phyloP scores from a whole-genome alignment of 441 rosid genomes.

The Cnidoscolus chayamansa region DNA sequence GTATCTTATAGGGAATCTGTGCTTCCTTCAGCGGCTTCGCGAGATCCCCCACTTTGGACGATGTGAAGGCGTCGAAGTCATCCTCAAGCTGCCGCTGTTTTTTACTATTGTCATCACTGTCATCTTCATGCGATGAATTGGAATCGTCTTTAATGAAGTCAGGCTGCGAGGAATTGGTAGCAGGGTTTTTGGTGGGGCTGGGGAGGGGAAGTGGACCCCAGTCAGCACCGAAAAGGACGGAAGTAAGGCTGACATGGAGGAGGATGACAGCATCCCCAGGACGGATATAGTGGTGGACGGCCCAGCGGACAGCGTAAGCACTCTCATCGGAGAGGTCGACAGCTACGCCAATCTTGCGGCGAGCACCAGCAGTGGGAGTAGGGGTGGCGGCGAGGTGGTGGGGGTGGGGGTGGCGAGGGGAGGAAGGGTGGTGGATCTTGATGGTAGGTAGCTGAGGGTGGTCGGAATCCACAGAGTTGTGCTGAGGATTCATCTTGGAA shows the following conservation, averaged over 20 bases:
- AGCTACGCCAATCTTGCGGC: conserved; percentile 80
- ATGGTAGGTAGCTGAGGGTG: conserved; percentile 69
- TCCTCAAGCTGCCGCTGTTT: conserved; percentile 55
- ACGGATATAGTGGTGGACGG: conserved; percentile 74
- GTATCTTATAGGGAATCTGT: conserved; percentile 75
- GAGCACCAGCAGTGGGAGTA: conserved; percentile 71
- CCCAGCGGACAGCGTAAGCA: conserved; percentile 80
- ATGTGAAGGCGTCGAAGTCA: conserved; percentile 72
- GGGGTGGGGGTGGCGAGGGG: conserved; percentile 51
- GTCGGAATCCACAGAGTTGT: conserved; percentile 47
- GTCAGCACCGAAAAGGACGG: conserved; percentile 85
- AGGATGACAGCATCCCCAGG: conserved; percentile 85
- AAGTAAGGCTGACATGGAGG: conserved; percentile 83
- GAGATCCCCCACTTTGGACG: conserved; percentile 64
- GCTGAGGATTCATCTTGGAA: conserved; percentile 38
- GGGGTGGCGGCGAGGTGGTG: conserved; percentile 43
- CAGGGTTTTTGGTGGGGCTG: conserved; percentile 16
- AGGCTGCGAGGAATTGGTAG: not conserved
- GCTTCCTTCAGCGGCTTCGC: conserved; percentile 76
- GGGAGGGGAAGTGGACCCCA: conserved; percentile 79
- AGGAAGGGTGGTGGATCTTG: conserved; percentile 66
- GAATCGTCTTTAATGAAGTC: not conserved
- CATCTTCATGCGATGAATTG: not conserved
- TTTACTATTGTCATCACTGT: not conserved
- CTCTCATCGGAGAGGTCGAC: conserved; percentile 82